Base-by-base conservation (phyloP, 23 red algal species). In the Gracilaria domingensis region DNA sequence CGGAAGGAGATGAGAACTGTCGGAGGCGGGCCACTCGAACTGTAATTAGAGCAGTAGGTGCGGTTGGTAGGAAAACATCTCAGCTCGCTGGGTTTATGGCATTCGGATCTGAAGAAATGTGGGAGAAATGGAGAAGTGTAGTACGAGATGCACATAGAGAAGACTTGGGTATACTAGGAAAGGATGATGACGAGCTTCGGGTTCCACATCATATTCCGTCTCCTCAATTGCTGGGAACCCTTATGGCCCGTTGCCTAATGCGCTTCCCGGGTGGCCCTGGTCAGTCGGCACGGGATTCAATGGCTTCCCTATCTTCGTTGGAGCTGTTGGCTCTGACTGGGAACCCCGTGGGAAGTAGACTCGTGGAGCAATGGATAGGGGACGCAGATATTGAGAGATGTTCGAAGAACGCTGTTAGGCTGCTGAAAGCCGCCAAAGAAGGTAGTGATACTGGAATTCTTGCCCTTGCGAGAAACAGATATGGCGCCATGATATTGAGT, bases 1-100 rank as follows among this genome's bases (percentile, higher is more conserved):
- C 54, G 21, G 80, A 93, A 40, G 90, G 90, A 47, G 90, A 93
- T 78, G 90, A 93, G 13, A 78, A 84, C 50, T 79, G 80, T 29
- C 65, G 81, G 48, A 85, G 69, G 71, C 24, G 81, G 48, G 80
- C 80, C 4, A 77, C 60, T 50, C 62, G 81, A 45, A 36, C 80
- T 42, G 44, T 93, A 23, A 70, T 81, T 12, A 74, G 53, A 73
- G 80, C 64, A 6, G 14, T 65, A 23, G 90, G 90, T 29, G 90
- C 80, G 34, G 59, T 38, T n/a, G 90, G 90, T 3, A 67, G 53
- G n/a, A 84, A 79, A 7, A 79, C 73, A 30, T 61, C 82, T 53
- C 66, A 60, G 17, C 29, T 93, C 9, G 53, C 66, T 0, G 65
- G 64, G 3, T 59, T 85, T 42, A 14, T 93, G 81, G 58, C 83